Evolutionary conservation across 306 rosid species (phyloP).

Genomic region (Quercus cerris): DNA sequence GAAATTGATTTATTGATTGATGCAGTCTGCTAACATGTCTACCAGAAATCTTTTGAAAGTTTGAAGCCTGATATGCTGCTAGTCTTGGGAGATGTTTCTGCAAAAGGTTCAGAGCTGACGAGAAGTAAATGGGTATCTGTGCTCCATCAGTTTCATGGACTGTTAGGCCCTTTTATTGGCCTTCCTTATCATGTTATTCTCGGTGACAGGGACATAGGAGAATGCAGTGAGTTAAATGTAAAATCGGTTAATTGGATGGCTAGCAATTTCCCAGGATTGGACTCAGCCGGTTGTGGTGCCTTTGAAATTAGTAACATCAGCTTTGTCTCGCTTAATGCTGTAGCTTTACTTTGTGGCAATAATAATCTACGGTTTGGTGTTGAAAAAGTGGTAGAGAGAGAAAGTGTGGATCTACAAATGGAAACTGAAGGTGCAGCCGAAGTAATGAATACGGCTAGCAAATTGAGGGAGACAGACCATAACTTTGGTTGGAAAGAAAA

Average conservation of each 20-base stretch:
- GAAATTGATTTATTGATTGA: not conserved
- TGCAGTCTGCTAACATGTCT: slow-evolving; percentile 17
- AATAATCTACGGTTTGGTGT: slow-evolving; percentile 53
- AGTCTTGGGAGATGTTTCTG: slow-evolving; percentile 69
- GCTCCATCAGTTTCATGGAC: slow-evolving; percentile 40
- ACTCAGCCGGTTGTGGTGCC: slow-evolving; percentile 54
- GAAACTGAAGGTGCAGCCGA: slow-evolving; percentile 16
- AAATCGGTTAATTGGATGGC: slow-evolving; percentile 44
- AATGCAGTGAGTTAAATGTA: slow-evolving; percentile 34
- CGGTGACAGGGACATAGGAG: slow-evolving; percentile 69
- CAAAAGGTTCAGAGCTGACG: slow-evolving; percentile 51
- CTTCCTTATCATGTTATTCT: slow-evolving; percentile 59
- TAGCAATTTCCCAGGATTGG: slow-evolving; percentile 49
- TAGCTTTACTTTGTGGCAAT: slow-evolving; percentile 58
- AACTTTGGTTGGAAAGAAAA: slow-evolving; percentile 44
- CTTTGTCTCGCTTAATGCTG: slow-evolving; percentile 58
- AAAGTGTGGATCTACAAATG: slow-evolving; percentile 37
- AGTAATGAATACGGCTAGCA: not conserved
- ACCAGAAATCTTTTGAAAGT: slow-evolving; percentile 57
- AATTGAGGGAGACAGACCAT: slow-evolving; percentile 14
- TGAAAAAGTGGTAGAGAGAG: slow-evolving; percentile 64
- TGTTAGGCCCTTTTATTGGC: slow-evolving; percentile 52
- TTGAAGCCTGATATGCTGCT: slow-evolving; percentile 66
- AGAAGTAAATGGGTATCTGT: slow-evolving; percentile 44
- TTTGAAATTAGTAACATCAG: slow-evolving; percentile 58